A percentile compares a stretch with the other conserved stretches of the same genome.
Evolutionary conservation across 495 filamentous ascomycete genomes (phyloP).

Genomic region (Podospora australis): DNA sequence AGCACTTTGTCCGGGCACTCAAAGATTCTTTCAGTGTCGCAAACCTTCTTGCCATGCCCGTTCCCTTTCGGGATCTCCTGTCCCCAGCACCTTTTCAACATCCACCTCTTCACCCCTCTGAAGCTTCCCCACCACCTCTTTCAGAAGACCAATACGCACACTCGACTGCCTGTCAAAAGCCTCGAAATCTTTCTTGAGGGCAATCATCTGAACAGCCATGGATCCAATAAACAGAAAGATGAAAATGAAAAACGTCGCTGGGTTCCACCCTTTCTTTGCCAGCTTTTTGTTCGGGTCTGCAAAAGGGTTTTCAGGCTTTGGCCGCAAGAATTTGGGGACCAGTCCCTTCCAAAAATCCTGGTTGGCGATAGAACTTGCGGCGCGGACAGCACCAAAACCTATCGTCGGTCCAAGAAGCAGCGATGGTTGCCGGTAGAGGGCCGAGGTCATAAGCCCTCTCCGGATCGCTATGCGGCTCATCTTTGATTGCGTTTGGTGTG

Average conservation of each 20-base stretch:
- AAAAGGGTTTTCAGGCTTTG: slow-evolving; percentile 4
- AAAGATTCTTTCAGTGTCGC: slow-evolving; percentile 5
- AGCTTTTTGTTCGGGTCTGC: slow-evolving; percentile 20
- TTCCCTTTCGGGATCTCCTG: slow-evolving; percentile 69
- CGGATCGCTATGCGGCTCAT: slow-evolving; percentile 11
- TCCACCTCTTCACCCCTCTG: slow-evolving; percentile 85
- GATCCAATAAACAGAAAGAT: slow-evolving; percentile 89
- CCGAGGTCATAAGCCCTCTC: slow-evolving; percentile 3
- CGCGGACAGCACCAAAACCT: neutral
- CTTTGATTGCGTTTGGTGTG: neutral
- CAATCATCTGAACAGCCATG: slow-evolving; percentile 87
- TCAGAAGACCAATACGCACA: slow-evolving; percentile 67
- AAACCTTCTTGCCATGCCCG: slow-evolving; percentile 82
- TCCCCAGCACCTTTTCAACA: slow-evolving; percentile 75
- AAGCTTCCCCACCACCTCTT: slow-evolving; percentile 76
- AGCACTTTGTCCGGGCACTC: slow-evolving; percentile 1
- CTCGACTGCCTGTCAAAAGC: slow-evolving; percentile 69
- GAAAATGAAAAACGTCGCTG: slow-evolving; percentile 85
- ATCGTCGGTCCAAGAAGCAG: neutral
- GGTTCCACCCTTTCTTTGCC: slow-evolving; percentile 75
- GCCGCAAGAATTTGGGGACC: slow-evolving; percentile 47
- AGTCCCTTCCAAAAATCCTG: slow-evolving; percentile 65
- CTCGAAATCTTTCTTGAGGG: slow-evolving; percentile 65
- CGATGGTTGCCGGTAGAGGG: slow-evolving; percentile 2
- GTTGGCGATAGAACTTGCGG: slow-evolving; percentile 36